phyloP scores from a whole-genome alignment of 1,139 yeast species.

The Yamadazyma diospyri region DNA sequence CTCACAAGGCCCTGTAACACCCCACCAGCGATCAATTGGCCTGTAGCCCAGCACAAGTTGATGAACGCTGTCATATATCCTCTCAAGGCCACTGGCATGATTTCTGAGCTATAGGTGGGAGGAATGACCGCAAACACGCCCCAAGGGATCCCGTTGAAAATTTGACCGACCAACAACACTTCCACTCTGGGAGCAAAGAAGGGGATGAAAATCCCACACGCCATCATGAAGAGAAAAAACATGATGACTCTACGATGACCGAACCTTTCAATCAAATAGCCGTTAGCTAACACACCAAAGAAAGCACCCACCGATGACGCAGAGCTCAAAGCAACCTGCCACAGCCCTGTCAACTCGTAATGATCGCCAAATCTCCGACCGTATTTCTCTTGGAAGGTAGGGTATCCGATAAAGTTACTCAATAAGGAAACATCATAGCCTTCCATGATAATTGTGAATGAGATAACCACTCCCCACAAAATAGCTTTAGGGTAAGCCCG shows the following conservation, averaged over 20 bases:
- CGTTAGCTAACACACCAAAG: conserved; percentile 21
- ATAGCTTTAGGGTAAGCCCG: conserved; percentile 18
- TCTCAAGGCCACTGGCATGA: conserved; percentile 20
- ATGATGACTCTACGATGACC: conserved; percentile 22
- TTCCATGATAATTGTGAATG: conserved; percentile 24
- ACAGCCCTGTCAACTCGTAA: conserved; percentile 18
- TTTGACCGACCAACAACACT: conserved; percentile 20
- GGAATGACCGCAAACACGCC: conserved; percentile 26
- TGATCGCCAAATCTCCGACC: conserved; percentile 16
- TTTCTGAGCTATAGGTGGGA: conserved; percentile 23
- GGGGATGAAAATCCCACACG: conserved; percentile 20
- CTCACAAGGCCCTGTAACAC: conserved; percentile 20
- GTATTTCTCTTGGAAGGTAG: conserved; percentile 19
- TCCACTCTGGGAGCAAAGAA: conserved; percentile 21
- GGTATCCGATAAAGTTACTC: conserved; percentile 21
- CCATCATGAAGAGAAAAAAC: conserved; percentile 19
- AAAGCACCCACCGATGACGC: conserved; percentile 20
- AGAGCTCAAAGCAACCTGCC: conserved; percentile 22
- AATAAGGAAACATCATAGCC: conserved; percentile 24
- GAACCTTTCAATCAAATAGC: conserved; percentile 20
- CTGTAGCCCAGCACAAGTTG: conserved; percentile 29
- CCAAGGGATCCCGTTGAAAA: conserved; percentile 24
- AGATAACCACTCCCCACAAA: conserved; percentile 22
- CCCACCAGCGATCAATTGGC: conserved; percentile 27
- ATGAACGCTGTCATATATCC: conserved; percentile 25